Base-by-base conservation (phyloP, 176 grass and related monocot genomes). In the Stipa capillata region DNA sequence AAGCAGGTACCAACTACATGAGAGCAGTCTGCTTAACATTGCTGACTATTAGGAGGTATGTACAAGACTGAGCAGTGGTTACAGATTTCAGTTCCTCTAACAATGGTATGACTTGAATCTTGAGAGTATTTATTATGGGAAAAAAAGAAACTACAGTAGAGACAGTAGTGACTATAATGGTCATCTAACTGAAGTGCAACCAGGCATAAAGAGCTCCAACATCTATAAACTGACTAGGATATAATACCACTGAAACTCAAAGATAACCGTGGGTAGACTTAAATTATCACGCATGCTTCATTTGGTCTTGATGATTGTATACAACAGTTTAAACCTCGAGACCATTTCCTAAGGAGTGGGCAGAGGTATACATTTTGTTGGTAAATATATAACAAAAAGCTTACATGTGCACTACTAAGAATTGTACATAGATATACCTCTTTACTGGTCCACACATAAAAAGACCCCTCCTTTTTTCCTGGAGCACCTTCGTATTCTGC, bases 371-470 rank as follows among this genome's bases (percentile, higher is more conserved):
- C 67, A 73, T 73, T 28, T 65, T 6, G 48, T 36, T n/a, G 15
- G 44, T 45, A 24, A 33, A 6, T 50, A 48, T 47, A 61, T 28
- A 29, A 66, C 29, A 47, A 17, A 58, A 65, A 25, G 31, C 32
- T 40, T 55, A 51, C 7, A 43, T 45, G 42, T 52, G 48, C 16
- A 55, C 48, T 27, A 80, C 23, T 60, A 84, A 77, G 36, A 36
- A 43, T 12, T 44, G 21, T 53, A 45, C 39, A 55, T 17, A 54
- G 39, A 49, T 49, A 24, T 79, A 97, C 94, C 91, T 97, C 91
- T 84, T 97, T 58, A 83, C 79, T 90, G 29, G 82, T 93, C 89
- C 94, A 94, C 51, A 92, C 85, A 87, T 97, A 97, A 78, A 97
- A 97, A 28, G 94, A 85, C 2, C 94, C 94, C 87, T 97, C 91